phyloP scores from a whole-genome alignment of 73 alveolate species.

The Paramecium bursaria region DNA sequence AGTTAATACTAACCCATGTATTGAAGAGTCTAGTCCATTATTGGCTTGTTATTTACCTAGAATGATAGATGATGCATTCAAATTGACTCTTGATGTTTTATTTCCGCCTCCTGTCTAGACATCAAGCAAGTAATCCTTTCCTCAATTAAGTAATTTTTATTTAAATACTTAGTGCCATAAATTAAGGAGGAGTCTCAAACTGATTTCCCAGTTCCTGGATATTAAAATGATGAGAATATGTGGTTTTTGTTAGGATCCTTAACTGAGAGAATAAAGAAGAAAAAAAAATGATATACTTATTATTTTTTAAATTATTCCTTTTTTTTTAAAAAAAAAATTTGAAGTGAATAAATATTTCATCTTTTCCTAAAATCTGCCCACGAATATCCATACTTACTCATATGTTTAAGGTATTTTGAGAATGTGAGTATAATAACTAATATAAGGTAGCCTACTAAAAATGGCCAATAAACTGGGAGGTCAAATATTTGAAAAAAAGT shows the following conservation, averaged over 20 bases:
- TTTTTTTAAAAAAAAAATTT: too few species aligned
- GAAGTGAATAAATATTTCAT: too few species aligned
- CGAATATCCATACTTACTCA: slow-evolving; percentile 49
- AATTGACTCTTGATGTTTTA: slow-evolving; percentile 75
- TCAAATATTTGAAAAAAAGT: slow-evolving; percentile 22
- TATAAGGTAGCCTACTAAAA: slow-evolving; percentile 7
- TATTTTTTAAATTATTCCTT: too few species aligned
- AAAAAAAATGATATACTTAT: too few species aligned
- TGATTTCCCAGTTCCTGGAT: slow-evolving; percentile 69
- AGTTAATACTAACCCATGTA: slow-evolving; percentile 86
- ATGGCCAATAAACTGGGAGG: slow-evolving; percentile 59
- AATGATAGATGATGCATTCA: slow-evolving; percentile 81
- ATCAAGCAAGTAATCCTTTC: slow-evolving; percentile 32
- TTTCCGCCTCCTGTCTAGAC: slow-evolving; percentile 71
- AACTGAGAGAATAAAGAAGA: slow-evolving; percentile 17
- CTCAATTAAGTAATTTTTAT: slow-evolving; percentile 28
- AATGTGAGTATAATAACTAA: slow-evolving; percentile 28
- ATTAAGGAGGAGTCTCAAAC: slow-evolving; percentile 56
- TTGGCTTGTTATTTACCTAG: slow-evolving; percentile 73
- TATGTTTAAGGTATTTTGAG: slow-evolving; percentile 36
- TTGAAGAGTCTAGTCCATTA: slow-evolving; percentile 77
- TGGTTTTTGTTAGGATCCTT: slow-evolving; percentile 66
- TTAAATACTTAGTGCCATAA: slow-evolving; percentile 52
- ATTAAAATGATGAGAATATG: slow-evolving; percentile 73
- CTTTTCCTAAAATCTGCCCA: slow-evolving; percentile 52